Evolutionary conservation across 176 grass and related monocot genomes (phyloP), one percentile per base, ranked within the genome.

Genomic region (Themeda triandra): DNA sequence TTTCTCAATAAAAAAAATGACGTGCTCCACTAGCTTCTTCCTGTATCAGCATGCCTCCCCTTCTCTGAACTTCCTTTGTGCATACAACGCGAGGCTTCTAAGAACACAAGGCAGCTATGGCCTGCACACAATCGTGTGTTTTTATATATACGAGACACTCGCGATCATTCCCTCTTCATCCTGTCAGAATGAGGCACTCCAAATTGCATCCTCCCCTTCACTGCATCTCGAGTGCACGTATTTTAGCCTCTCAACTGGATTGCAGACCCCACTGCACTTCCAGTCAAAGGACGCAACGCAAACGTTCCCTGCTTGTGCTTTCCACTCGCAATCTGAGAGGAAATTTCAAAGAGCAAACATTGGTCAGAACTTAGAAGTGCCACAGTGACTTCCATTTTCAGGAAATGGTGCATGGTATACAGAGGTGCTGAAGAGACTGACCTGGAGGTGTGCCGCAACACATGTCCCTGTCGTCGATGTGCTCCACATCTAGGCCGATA

Each of bases 241-340:
- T 59, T 90, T 92, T 77, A 98, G 71, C 81, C 87, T 90, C 71
- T 98, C 95, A 3, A 95, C 95, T 7, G 95, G 92, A 28, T 92
- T 95, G 91, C 95, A 98, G 78, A 98, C 92, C 17, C 95, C 95
- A 58, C 92, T 98, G 82, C 95, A 98, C 64, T 71, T 90, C 95
- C 95, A 98, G 31, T 98, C 95, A 27, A 98, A 98, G 2, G 95
- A 95, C 13, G 95, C 95, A 31, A 92, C 87, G 10, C 95, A 98
- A 10, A 87, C 83, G 49, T 91, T 91, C 48, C 95, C 95, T 68
- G 92, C 88, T 70, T 98, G 92, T 0, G 91, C 90, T 73, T 95
- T 98, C 95, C 90, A 93, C 68, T 98, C 95, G 28, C 95, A 98
- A 12, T 98, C 95, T 98, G 88, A 82, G 48, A 78, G 8, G 37